Evolutionary conservation across 441 rosid genomes (phyloP).

Genomic region (Eruca vesicaria): DNA sequence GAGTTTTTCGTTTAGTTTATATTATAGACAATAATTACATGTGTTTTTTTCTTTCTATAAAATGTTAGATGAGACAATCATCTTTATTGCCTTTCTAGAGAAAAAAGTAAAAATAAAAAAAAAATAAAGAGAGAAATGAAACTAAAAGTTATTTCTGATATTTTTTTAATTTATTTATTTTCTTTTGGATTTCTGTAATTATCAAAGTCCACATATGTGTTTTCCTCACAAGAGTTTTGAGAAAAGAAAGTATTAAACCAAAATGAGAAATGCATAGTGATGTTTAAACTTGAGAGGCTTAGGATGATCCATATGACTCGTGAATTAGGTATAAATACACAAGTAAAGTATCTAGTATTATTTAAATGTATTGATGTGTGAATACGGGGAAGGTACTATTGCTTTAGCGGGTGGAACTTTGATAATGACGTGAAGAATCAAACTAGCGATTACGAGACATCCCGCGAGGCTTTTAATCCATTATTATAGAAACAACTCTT

Average conservation of each 20-base stretch:
- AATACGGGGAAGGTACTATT: conserved; percentile 18
- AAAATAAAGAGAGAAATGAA: no score
- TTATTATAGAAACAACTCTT: not conserved
- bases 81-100: no score
- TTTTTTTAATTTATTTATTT: no score
- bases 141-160: no score
- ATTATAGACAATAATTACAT: not conserved
- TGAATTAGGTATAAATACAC: not conserved
- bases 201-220: no score
- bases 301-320: not conserved
- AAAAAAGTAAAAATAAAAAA: no score
- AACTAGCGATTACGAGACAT: conserved; percentile 8
- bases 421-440: conserved; percentile 26
- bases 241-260: not conserved
- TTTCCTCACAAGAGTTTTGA: no score
- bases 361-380: conserved; percentile 1
- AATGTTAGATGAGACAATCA: not conserved
- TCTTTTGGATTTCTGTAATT: not conserved
- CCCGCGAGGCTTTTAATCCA: not conserved
- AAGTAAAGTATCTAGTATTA: not conserved
- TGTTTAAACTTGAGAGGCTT: not conserved
- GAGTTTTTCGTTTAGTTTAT: no score
- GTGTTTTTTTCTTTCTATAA: not conserved
- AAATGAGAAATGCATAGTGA: not conserved
- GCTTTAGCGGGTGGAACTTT: conserved; percentile 23